phyloP scores from a whole-genome alignment of 441 rosid genomes.

The Cnidoscolus chayamansa region DNA sequence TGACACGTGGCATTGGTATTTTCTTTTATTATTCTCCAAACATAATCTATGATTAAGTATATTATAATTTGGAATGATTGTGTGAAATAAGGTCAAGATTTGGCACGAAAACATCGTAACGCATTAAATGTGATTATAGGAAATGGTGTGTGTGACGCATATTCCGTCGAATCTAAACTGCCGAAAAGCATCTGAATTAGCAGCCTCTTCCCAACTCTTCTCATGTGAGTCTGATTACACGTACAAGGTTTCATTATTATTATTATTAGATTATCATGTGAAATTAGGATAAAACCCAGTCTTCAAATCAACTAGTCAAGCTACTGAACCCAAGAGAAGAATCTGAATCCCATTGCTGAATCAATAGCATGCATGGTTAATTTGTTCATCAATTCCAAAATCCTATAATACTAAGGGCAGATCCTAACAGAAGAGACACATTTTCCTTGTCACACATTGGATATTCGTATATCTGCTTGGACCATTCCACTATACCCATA shows the following conservation, averaged over 20 bases:
- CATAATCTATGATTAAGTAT: background rate
- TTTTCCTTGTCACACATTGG: conserved; percentile 19
- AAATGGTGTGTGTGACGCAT: conserved; percentile 17
- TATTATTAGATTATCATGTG: conserved; percentile 22
- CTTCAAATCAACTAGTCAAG: conserved; percentile 34
- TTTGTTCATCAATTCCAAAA: conserved; percentile 36
- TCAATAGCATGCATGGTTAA: conserved; percentile 26
- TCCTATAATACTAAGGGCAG: background rate
- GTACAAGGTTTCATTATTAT: background rate
- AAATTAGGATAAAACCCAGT: conserved; percentile 18
- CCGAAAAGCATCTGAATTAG: background rate
- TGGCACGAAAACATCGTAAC: conserved; percentile 20
- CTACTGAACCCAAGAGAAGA: conserved; percentile 28
- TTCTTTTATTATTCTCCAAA: too few relatives aligned
- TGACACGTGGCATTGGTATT: background rate
- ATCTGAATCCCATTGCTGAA: conserved; percentile 36
- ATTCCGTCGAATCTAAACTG: conserved; percentile 15
- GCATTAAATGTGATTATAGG: conserved; percentile 14
- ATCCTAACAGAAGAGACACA: conserved; percentile 11
- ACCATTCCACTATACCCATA: background rate
- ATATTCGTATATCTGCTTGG: conserved; percentile 10
- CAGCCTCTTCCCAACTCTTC: conserved; percentile 7
- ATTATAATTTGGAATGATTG: background rate
- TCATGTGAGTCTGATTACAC: background rate
- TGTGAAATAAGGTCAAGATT: background rate